These are phyloP conservation scores for Botryotinia convoluta DNA, from an alignment of 2,329 filamentous ascomycete species.

Conservation along the genomic window DNA sequence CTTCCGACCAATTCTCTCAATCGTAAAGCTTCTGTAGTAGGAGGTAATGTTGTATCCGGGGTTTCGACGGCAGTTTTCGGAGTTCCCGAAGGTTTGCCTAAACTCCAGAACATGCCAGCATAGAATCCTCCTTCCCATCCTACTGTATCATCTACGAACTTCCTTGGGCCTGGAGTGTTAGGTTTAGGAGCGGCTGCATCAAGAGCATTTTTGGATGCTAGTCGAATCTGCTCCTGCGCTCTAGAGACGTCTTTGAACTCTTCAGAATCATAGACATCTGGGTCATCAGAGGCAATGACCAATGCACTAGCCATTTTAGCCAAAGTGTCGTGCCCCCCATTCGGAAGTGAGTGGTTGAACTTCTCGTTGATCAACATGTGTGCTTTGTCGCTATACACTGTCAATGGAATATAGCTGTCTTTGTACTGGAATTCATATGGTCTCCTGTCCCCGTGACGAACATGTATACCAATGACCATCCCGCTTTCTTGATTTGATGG, in stretches of 20 bases:
- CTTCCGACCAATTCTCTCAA: constrained; percentile 72
- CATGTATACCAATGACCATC: constrained; percentile 67
- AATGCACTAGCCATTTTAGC: constrained; percentile 47
- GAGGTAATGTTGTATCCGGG: constrained; percentile 38
- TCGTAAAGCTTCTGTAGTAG: constrained; percentile 52
- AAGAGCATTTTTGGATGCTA: constrained; percentile 62
- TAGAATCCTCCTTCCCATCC: constrained; percentile 92
- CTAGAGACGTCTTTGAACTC: constrained; percentile 59
- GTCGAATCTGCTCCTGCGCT: constrained; percentile 73
- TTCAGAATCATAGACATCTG: constrained; percentile 64
- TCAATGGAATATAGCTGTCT: constrained; percentile 73
- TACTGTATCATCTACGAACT: constrained; percentile 71
- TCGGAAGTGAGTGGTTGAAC: constrained; percentile 42
- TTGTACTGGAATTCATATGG: constrained; percentile 75
- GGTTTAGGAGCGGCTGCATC: constrained; percentile 38
- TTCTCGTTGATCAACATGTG: constrained; percentile 51
- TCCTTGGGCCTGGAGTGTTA: constrained; percentile 50
- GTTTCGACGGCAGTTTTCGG: constrained; percentile 38
- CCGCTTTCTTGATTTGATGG: constrained; percentile 47
- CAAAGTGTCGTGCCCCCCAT: constrained; percentile 40
- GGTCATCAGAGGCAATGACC: constrained; percentile 78
- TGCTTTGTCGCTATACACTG: constrained; percentile 62
- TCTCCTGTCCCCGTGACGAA: constrained; percentile 76
- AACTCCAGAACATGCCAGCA: constrained; percentile 74
- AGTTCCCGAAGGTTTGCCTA: constrained; percentile 50